Conservation (phyloP, 2,329 filamentous ascomycete genomes). For the Hypoxylon sp. region DNA sequence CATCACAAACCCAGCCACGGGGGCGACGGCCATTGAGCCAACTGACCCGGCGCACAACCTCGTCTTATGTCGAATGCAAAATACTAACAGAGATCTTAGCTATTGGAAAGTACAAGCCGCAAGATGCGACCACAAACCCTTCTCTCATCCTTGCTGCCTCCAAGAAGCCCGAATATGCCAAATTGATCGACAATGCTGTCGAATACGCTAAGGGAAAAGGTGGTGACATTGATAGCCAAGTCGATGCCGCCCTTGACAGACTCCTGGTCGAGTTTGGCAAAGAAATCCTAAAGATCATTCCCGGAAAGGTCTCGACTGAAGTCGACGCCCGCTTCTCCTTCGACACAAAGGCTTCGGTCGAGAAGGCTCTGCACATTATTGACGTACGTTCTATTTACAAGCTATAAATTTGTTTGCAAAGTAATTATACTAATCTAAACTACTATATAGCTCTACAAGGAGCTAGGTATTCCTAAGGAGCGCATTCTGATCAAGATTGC, state of each 20-base stretch:
- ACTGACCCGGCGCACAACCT: background rate
- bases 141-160: conserved; percentile 98
- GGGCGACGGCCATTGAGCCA: conserved; percentile 15
- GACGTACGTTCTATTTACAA: conserved; percentile 72
- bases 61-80: background rate
- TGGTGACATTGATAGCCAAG: conserved; percentile 80
- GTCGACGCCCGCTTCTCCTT: conserved; percentile 97
- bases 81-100: conserved; percentile 65
- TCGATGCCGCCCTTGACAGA: conserved; percentile 91
- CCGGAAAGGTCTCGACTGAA: conserved; percentile 98
- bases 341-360: conserved; percentile 89
- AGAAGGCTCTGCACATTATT: conserved; percentile 98
- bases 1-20: conserved; percentile 19
- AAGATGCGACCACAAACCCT: conserved; percentile 99
- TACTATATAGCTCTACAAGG: conserved; percentile 85
- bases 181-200: conserved; percentile 89
- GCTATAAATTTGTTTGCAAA: background rate
- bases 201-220: conserved; percentile 86
- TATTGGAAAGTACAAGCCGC: conserved; percentile 99
- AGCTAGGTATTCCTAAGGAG: conserved; percentile 91
- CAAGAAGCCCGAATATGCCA: conserved; percentile 97
- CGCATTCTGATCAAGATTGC: conserved; percentile 98
- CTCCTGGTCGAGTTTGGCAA: conserved; percentile 98
- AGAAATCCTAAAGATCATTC: conserved; percentile 96
- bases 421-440: conserved; percentile 27